Base-by-base conservation (phyloP, 108 stramenopile species). In the Schizochytrium sp. region DNA sequence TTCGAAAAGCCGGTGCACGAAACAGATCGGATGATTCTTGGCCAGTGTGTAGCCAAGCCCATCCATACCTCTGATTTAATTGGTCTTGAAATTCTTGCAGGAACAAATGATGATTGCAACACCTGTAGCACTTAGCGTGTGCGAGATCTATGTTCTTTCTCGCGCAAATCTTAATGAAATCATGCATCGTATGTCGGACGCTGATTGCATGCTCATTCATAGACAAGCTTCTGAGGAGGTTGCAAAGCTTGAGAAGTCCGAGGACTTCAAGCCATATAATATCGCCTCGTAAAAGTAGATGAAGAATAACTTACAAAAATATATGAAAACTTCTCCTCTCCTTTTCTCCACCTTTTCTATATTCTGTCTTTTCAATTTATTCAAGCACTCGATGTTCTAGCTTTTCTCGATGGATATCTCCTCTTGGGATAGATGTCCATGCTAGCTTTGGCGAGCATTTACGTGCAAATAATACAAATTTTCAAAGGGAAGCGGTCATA, bases 331-430 rank as follows among this genome's bases (percentile, higher is more conserved):
- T 38, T 44, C 44, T 69, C 64, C 64, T 8, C 12, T 44, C 64
- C 59, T 60, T 60, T 60, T n/a, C 19, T 60, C 59, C 59, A 60
- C 19, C 59, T 60, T 17, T n/a, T n/a, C 17, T 60, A 0, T 60
- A 60, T n/a, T 60, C 28, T 28, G 59, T 60, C 59, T 60, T 17
- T 60, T 60, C 59, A 60, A 60, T 60, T 60, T 60, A 17, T 60
- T 28, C 28, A 28, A 28, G 28, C 28, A 28, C 28, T 28, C 28
- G 28, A 28, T 28, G 28, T 28, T 28, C 28, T 28, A 28, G 28
- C 28, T 28, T 28, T 28, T 28, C 28, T 28, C 28, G 28, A 28
- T 28, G 28, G 28, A 28, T 28, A 28, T 28, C 28, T 28, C 28
- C 28, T 28, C 28, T 28, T 28, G 28, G 28, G 28, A 28, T 28